A percentile compares a stretch with the other conserved stretches of the same genome.
These are phyloP conservation scores for Nitzschia sp. DNA, from an alignment of 108 stramenopile genomes.

Conservation along the genomic window DNA sequence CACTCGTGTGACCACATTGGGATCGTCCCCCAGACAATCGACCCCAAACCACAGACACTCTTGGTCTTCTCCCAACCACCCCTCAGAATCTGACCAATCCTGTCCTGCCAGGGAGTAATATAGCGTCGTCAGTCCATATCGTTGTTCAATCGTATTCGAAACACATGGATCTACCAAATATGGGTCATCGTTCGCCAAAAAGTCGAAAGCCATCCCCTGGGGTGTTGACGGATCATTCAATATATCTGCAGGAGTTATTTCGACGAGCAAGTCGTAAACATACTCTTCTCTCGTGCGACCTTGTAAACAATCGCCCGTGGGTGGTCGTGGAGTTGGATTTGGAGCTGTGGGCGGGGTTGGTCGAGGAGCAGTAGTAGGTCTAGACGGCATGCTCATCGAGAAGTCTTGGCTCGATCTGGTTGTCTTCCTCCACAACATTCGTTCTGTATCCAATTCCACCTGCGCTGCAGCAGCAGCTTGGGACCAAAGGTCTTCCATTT, in stretches of 20 bases:
- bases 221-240: slow-evolving; percentile 38
- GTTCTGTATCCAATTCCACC: slow-evolving; percentile 15
- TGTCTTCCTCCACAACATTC: slow-evolving; percentile 10
- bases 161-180: slow-evolving; percentile 31
- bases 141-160: slow-evolving; percentile 33
- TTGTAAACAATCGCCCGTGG: slow-evolving; percentile 19
- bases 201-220: slow-evolving; percentile 42
- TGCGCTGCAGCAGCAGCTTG: slow-evolving; percentile 15
- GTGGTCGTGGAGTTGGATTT: neutral
- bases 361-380: slow-evolving; percentile 8
- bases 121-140: slow-evolving; percentile 61
- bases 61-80: slow-evolving; percentile 54
- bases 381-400: slow-evolving; percentile 30
- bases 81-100: slow-evolving; percentile 23
- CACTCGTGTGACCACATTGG: slow-evolving; percentile 10
- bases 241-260: slow-evolving; percentile 10
- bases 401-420: neutral
- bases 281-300: slow-evolving; percentile 30
- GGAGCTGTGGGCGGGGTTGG: slow-evolving; percentile 1
- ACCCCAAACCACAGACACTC: slow-evolving; percentile 73
- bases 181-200: slow-evolving; percentile 32
- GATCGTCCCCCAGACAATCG: slow-evolving; percentile 29
- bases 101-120: slow-evolving; percentile 52
- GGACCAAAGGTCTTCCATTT: slow-evolving; percentile 32
- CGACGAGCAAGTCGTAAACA: slow-evolving; percentile 15